phyloP scores from a whole-genome alignment of 2,329 filamentous ascomycete species.

The Gyromitra esculenta region DNA sequence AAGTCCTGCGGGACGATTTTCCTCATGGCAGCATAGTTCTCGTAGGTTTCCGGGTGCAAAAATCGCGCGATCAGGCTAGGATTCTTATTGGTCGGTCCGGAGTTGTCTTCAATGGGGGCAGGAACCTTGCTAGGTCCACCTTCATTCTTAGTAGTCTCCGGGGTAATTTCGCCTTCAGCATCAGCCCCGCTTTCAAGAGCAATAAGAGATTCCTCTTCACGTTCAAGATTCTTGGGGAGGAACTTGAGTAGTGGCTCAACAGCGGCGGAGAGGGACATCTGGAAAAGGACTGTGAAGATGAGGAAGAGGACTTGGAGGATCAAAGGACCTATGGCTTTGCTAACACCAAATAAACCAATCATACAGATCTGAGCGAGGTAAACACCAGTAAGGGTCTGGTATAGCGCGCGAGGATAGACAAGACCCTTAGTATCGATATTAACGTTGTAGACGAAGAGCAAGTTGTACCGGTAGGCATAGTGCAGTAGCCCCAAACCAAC shows the following conservation, averaged over 20 bases:
- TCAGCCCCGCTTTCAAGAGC: constrained; percentile 58
- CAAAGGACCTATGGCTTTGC: constrained; percentile 72
- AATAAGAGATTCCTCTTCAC: constrained; percentile 66
- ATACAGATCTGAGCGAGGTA: constrained; percentile 85
- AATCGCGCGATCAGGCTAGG: constrained; percentile 73
- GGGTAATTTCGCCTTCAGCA: constrained; percentile 58
- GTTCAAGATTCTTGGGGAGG: constrained; percentile 76
- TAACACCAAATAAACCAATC: constrained; percentile 83
- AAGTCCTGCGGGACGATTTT: constrained; percentile 72
- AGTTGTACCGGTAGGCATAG: constrained; percentile 86
- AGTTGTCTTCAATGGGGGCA: constrained; percentile 57
- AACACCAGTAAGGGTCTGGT: constrained; percentile 83
- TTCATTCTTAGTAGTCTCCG: constrained; percentile 49
- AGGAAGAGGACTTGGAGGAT: constrained; percentile 80
- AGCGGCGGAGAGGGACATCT: constrained; percentile 76
- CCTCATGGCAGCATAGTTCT: constrained; percentile 76
- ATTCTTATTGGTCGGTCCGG: constrained; percentile 63
- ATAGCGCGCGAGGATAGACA: constrained; percentile 84
- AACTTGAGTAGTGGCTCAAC: constrained; percentile 80
- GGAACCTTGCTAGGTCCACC: constrained; percentile 54
- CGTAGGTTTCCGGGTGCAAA: constrained; percentile 79
- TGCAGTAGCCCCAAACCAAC: constrained; percentile 84
- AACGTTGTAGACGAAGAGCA: constrained; percentile 85
- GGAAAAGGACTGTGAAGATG: constrained; percentile 78
- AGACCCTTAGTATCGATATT: constrained; percentile 87